A percentile compares a stretch with the other conserved stretches of the same genome.
Conservation (phyloP, 805 yeast species). For the Ogataea trehaloabstinens region DNA sequence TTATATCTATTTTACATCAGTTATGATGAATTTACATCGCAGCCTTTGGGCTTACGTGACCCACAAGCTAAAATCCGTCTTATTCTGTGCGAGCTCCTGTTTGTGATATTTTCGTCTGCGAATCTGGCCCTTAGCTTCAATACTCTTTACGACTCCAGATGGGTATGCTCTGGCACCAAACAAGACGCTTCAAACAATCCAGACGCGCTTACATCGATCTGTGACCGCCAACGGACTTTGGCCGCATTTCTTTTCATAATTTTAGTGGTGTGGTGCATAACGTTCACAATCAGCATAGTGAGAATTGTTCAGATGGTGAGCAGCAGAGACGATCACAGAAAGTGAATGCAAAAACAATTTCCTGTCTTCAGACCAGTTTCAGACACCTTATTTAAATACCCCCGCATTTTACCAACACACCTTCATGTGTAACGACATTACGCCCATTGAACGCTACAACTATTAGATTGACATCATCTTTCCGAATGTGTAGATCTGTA, state of each 20-base stretch:
- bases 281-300: slow-evolving; percentile 79
- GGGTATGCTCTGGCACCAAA: slow-evolving; percentile 60
- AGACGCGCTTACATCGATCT: slow-evolving; percentile 46
- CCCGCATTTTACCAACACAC: no score
- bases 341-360: no score
- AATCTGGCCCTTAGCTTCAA: slow-evolving; percentile 83
- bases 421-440: no score
- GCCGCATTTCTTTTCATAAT: slow-evolving; percentile 77
- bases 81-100: slow-evolving; percentile 76
- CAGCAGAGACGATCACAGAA: slow-evolving; percentile 11
- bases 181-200: slow-evolving; percentile 17
- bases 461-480: no score
- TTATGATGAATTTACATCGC: slow-evolving; percentile 87
- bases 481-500: no score
- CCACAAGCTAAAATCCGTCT: slow-evolving; percentile 81
- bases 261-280: slow-evolving; percentile 77
- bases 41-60: slow-evolving; percentile 86
- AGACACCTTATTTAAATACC: no score
- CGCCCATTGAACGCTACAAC: no score
- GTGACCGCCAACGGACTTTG: slow-evolving; percentile 74
- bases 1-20: slow-evolving; percentile 79
- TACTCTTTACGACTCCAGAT: slow-evolving; percentile 71
- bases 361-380: no score
- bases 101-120: slow-evolving; percentile 87
- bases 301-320: slow-evolving; percentile 73